Evolutionary conservation across 1,139 yeast genomes (phyloP).

Genomic region (Debaryomyces udenii): DNA sequence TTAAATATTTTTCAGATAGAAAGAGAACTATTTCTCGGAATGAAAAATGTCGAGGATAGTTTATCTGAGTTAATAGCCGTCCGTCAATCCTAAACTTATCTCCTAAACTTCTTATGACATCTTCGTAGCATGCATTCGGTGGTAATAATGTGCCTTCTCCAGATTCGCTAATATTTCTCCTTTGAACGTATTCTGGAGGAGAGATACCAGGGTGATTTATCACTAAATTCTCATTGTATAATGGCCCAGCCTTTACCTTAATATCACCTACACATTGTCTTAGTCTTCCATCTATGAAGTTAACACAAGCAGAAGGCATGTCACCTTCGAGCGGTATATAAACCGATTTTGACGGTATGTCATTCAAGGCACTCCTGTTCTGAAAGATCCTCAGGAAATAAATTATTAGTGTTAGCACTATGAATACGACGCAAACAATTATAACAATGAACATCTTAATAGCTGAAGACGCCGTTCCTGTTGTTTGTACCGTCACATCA

Average conservation of each 20-base stretch:
- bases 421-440: conserved; percentile 66
- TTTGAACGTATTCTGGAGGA: conserved; percentile 45
- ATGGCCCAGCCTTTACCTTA: conserved; percentile 54
- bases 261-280: conserved; percentile 48
- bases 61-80: conserved; percentile 39
- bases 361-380: conserved; percentile 61
- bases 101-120: conserved; percentile 59
- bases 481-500: conserved; percentile 74
- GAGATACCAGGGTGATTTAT: conserved; percentile 70
- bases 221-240: conserved; percentile 31
- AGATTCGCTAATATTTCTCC: conserved; percentile 29
- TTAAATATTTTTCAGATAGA: conserved; percentile 18
- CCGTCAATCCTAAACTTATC: conserved; percentile 51
- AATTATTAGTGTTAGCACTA: conserved; percentile 50
- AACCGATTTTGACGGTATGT: conserved; percentile 65
- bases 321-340: conserved; percentile 74
- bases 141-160: conserved; percentile 48
- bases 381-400: conserved; percentile 59
- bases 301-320: conserved; percentile 50
- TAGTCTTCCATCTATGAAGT: conserved; percentile 40
- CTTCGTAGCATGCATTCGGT: conserved; percentile 63
- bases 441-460: conserved; percentile 77
- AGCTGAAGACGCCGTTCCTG: conserved; percentile 54
- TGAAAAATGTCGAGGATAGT: conserved; percentile 45
- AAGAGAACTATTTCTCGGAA: conserved; percentile 49